Conservation (phyloP, 768 basidiomycete genomes). For the Neoboletus magnificus region DNA sequence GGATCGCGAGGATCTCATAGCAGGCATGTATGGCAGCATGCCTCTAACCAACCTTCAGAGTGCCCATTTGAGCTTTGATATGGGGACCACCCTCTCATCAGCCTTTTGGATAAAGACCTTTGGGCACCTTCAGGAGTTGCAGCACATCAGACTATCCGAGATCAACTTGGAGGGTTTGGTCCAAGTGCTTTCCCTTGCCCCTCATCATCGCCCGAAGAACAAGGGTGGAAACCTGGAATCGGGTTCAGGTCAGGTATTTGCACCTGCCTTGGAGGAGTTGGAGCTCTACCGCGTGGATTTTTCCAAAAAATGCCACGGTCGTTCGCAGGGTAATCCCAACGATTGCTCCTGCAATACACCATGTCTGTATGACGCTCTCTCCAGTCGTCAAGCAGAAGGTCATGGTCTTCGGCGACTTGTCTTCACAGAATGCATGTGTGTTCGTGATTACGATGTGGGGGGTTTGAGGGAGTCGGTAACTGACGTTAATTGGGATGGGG, state of each 20-base stretch:
- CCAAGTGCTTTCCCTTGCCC: background rate
- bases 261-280: slow-evolving; percentile 14
- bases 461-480: slow-evolving; percentile 3
- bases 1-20: slow-evolving; percentile 13
- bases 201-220: background rate
- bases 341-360: slow-evolving; percentile 1
- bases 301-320: slow-evolving; percentile 1
- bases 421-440: slow-evolving; percentile 9
- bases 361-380: slow-evolving; percentile 20
- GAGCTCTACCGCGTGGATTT: slow-evolving; percentile 10
- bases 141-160: slow-evolving; percentile 6
- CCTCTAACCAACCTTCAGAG: slow-evolving; percentile 11
- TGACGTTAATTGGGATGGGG: slow-evolving; percentile 20
- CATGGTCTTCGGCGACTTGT: slow-evolving; percentile 10
- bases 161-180: slow-evolving; percentile 11
- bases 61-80: slow-evolving; percentile 11
- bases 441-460: slow-evolving; percentile 1
- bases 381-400: slow-evolving; percentile 8
- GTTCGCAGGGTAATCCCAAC: background rate
- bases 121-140: slow-evolving; percentile 13
- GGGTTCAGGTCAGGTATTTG: slow-evolving; percentile 10
- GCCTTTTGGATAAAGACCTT: slow-evolving; percentile 19
- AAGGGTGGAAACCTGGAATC: background rate
- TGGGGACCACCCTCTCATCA: slow-evolving; percentile 1
- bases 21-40: slow-evolving; percentile 10